Evolutionary conservation across 1,139 yeast genomes (phyloP), one percentile per base, ranked within the genome.

Genomic region (Scheffersomyces stambukii): DNA sequence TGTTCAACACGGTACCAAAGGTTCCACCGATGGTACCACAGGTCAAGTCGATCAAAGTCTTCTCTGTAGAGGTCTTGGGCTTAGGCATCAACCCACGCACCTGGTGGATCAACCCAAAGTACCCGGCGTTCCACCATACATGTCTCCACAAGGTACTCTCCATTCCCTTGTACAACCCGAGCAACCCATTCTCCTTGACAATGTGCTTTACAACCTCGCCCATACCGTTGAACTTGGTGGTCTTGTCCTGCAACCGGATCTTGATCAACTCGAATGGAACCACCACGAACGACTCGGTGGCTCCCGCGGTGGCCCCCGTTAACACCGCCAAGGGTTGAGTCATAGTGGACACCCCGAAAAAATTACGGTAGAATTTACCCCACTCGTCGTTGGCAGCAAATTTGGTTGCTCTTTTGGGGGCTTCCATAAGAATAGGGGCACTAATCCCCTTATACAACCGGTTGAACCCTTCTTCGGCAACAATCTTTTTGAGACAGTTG

Each of bases 121-220:
- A 91, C 37, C 98, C 98, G 27, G 96, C 96, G 59, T 93, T 91
- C 99, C 99, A 91, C 42, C 78, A 67, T 40, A 85, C 75, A 57
- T 91, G 98, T 73, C 99, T 83, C 95, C 96, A 89, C 56, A 93
- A 63, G 12, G 98, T 91, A 14, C 96, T 89, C 64, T 91, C 99
- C 45, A 91, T 67, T 37, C 99, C 99, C 54, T 86, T 88, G 63
- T 91, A 91, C 54, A 91, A 64, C 2, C 96, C 93, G 36, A 85
- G 60, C 2, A 76, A 56, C 48, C 99, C 98, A 54, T 88, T 85
- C 31, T 69, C 62, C 45, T 70, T 72, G 38, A 89, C 60, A 37
- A 88, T 84, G 52, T 78, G 74, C 50, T 70, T 69, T 27, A 89
- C 75, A 17, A 88, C 96, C 44, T 88, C 96, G 16, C 75, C 70